These are phyloP conservation scores for Tetrapisispora iriomotensis DNA, from an alignment of 805 yeast genomes.

Conservation along the genomic window DNA sequence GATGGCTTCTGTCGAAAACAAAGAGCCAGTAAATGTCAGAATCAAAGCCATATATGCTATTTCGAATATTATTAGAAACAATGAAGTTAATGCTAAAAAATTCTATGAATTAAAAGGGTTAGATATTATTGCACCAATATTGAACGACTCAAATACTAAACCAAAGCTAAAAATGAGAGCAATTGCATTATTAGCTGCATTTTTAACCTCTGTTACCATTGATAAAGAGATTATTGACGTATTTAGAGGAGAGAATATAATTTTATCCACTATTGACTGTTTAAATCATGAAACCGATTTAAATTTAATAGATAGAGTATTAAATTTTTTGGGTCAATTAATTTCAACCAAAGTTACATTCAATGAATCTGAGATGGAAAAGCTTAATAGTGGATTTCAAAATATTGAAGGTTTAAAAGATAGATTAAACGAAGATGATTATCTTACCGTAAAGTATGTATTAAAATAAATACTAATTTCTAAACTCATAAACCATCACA, in stretches of 20 bases:
- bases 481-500: too few relatives aligned
- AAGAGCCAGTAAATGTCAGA: slow-evolving; percentile 31
- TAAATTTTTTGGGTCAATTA: slow-evolving; percentile 41
- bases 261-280: slow-evolving; percentile 22
- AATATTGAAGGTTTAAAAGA: slow-evolving; percentile 37
- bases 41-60: slow-evolving; percentile 71
- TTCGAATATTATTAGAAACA: slow-evolving; percentile 64
- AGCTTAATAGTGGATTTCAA: slow-evolving; percentile 31
- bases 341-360: slow-evolving; percentile 38
- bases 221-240: slow-evolving; percentile 29
- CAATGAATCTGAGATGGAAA: slow-evolving; percentile 32
- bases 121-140: slow-evolving; percentile 35
- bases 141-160: slow-evolving; percentile 12
- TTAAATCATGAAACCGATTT: slow-evolving; percentile 28
- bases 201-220: slow-evolving; percentile 43
- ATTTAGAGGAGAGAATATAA: slow-evolving; percentile 29
- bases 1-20: slow-evolving; percentile 26
- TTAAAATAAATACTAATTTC: slow-evolving; percentile 2
- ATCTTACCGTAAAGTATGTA: slow-evolving; percentile 24
- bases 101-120: slow-evolving; percentile 60
- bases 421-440: slow-evolving; percentile 46
- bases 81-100: slow-evolving; percentile 40
- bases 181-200: slow-evolving; percentile 49
- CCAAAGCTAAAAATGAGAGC: slow-evolving; percentile 43
- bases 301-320: slow-evolving; percentile 47